Evolutionary conservation across 352 stramenopile genomes (phyloP).

Genomic region (Thalassiosira livingstoniorum): DNA sequence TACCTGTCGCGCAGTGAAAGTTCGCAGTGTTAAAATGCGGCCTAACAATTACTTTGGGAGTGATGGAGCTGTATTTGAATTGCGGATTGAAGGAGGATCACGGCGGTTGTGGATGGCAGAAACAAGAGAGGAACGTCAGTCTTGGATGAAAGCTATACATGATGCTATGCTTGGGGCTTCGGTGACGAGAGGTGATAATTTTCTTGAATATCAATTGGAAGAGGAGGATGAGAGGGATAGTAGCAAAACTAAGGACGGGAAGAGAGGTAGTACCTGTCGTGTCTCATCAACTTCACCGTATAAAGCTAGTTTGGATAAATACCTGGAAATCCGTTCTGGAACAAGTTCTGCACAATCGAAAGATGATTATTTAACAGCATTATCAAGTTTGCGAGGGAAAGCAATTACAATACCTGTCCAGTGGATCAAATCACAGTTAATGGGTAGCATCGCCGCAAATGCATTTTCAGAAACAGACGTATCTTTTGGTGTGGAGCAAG

Average conservation of each 20-base stretch:
- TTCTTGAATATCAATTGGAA: slow-evolving; percentile 61
- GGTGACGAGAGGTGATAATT: slow-evolving; percentile 68
- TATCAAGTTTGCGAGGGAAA: slow-evolving; percentile 56
- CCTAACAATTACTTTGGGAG: slow-evolving; percentile 1
- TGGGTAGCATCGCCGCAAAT: slow-evolving; percentile 29
- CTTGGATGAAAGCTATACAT: slow-evolving; percentile 82
- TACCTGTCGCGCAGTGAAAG: slow-evolving; percentile 74
- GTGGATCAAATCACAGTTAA: slow-evolving; percentile 78
- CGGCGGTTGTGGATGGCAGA: slow-evolving; percentile 78
- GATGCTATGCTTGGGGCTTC: slow-evolving; percentile 78
- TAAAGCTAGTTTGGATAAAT: slow-evolving; percentile 66
- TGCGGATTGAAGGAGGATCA: slow-evolving; percentile 63
- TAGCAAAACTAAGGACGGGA: slow-evolving; percentile 19
- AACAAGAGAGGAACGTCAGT: slow-evolving; percentile 68
- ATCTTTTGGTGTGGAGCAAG: slow-evolving; percentile 67
- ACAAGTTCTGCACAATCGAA: slow-evolving; percentile 65
- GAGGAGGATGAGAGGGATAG: slow-evolving; percentile 39
- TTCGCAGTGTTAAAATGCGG: slow-evolving; percentile 62
- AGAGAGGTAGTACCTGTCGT: too few species aligned
- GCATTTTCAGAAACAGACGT: slow-evolving; percentile 72
- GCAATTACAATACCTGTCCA: slow-evolving; percentile 74
- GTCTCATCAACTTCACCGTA: slow-evolving; percentile 69
- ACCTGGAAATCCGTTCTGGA: slow-evolving; percentile 65
- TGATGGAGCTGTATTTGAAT: slow-evolving; percentile 74
- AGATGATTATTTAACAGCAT: slow-evolving; percentile 66